Evolutionary conservation across 2,329 filamentous ascomycete species (phyloP), one percentile per base, ranked within the genome.

Genomic region (Dactylonectria estremocensis): DNA sequence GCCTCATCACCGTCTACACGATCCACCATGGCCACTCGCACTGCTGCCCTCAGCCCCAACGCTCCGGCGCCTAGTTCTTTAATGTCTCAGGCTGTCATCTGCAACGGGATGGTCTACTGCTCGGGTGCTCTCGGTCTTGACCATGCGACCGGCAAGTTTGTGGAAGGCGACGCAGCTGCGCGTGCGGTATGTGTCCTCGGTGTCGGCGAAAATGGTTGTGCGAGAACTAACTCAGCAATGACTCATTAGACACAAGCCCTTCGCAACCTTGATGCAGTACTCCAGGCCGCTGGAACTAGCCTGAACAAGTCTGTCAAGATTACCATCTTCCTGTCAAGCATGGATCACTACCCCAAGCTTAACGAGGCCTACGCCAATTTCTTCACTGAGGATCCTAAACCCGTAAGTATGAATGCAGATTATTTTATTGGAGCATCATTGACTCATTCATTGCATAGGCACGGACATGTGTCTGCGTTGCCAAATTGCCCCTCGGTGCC

Each of bases 381-480:
- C 69, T 87, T 88, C 66, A 76, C 70, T 7, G 77, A 79, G 50
- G 78, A 83, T 24, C 81, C 82, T 2, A 86, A 85, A 78, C 86
- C 86, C 13, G 85, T 86, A 68, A 75, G 83, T 76, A 8, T 9
- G 9, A 9, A 3, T 11, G 1, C 1, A n/a, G 16, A 18, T 31
- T n/a, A 6, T 6, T 28, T 16, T 4, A n/a, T 45, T 3, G 7
- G 2, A 28, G 2, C 14, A 14, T 8, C 16, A 35, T 49, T 62
- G 24, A 57, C 53, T 62, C 20, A 60, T 11, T 22, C 31, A 48
- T 20, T 20, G 5, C 13, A 18, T 13, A 85, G 83, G 82, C 80
- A 54, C 80, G 91, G 66, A 92, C 89, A 58, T 95, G 92, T 77
- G 91, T 95, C 28, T 92, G 92, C 0, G 93, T 94, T 13, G 89